Evolutionary conservation across 306 rosid genomes (phyloP).

Genomic region (Pyrus betulifolia): DNA sequence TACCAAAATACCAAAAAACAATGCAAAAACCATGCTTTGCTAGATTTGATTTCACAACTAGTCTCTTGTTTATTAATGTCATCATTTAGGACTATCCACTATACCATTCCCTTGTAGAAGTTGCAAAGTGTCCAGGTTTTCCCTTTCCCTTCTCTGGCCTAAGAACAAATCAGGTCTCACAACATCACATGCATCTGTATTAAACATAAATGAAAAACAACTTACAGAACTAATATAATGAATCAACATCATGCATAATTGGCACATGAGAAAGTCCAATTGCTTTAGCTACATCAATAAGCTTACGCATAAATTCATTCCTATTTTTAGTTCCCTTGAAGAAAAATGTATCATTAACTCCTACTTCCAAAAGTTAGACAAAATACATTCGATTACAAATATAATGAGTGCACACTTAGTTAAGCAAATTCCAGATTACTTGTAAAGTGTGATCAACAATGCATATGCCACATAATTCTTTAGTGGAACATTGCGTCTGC

Average conservation of each 20-base stretch:
- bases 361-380: background rate
- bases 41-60: constrained; percentile 82
- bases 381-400: background rate
- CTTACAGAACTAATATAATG: background rate
- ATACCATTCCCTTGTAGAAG: constrained; percentile 78
- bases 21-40: constrained; percentile 55
- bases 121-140: constrained; percentile 43
- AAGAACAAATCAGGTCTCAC: constrained; percentile 11
- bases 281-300: constrained; percentile 89
- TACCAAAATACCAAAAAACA: background rate
- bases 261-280: constrained; percentile 83
- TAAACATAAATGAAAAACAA: constrained; percentile 4
- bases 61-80: constrained; percentile 67
- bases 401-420: background rate
- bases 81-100: constrained; percentile 93
- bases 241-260: constrained; percentile 47
- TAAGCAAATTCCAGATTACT: constrained; percentile 22
- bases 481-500: constrained; percentile 65
- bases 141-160: constrained; percentile 89
- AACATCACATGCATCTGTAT: background rate
- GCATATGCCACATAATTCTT: constrained; percentile 86
- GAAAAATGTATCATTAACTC: constrained; percentile 14
- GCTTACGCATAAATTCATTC: constrained; percentile 81
- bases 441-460: constrained; percentile 64
- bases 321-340: constrained; percentile 66